Conservation (phyloP, 208 protist genomes). For the Tritrichomonas foetus region DNA sequence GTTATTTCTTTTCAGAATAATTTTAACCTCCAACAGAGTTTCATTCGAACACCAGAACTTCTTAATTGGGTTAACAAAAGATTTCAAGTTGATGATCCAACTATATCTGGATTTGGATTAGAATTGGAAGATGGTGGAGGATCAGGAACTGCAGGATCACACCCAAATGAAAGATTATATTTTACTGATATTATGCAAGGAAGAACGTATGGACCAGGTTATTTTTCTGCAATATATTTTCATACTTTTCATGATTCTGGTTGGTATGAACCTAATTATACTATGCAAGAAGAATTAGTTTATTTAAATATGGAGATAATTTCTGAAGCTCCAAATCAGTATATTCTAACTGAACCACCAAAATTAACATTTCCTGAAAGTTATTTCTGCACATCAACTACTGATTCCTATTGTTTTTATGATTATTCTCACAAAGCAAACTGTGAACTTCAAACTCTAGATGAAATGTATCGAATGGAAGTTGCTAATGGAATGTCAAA, state of each 20-base stretch:
- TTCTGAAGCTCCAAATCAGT: too few relatives aligned
- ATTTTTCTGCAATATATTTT: neutral
- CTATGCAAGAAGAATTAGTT: neutral
- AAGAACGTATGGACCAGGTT: neutral
- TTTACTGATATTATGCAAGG: slow-evolving; percentile 27
- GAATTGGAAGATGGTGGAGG: slow-evolving; percentile 11
- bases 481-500: too few relatives aligned
- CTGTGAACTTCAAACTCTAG: neutral
- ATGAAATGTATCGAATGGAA: too few relatives aligned
- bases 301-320: neutral
- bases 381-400: neutral
- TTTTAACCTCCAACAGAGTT: neutral
- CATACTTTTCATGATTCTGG: neutral
- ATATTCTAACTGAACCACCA: neutral
- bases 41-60: neutral
- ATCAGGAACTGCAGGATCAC: neutral
- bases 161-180: neutral
- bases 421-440: neutral
- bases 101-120: neutral
- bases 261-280: neutral
- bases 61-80: neutral
- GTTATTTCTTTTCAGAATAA: neutral
- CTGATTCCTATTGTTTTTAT: neutral
- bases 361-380: neutral
- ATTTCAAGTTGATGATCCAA: neutral